Evolutionary conservation across 177 flowering plant genomes (phyloP).

Genomic region (Vitis hybrid): DNA sequence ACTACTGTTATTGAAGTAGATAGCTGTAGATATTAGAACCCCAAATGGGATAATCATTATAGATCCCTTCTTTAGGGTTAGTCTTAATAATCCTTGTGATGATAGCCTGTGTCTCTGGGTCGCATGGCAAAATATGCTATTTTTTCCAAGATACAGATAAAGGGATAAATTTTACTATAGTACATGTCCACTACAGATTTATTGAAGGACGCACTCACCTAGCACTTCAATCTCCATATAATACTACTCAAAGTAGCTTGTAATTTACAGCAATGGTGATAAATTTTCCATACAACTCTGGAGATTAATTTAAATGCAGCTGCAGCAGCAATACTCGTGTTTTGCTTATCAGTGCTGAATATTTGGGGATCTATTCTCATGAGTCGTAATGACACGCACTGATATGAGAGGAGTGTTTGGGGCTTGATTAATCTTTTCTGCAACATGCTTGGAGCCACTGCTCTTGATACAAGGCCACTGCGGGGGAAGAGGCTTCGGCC

Average conservation of each 20-base stretch:
- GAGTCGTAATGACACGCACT: conserved; percentile 12
- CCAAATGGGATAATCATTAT: too few relatives aligned
- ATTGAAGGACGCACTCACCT: background rate
- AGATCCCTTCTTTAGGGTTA: too few relatives aligned
- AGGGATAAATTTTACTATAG: background rate
- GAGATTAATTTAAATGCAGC: background rate
- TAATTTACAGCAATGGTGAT: background rate
- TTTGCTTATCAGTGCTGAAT: conserved; percentile 22
- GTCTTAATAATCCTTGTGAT: too few relatives aligned
- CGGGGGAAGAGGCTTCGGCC: conserved; percentile 19
- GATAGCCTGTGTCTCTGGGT: too few relatives aligned
- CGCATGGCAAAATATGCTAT: too few relatives aligned
- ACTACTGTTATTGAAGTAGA: too few relatives aligned
- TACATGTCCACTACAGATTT: background rate
- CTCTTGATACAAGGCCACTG: conserved; percentile 19
- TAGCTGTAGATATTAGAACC: too few relatives aligned
- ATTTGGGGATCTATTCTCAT: conserved; percentile 40
- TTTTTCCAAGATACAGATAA: background rate
- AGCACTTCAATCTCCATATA: background rate
- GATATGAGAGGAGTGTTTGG: conserved; percentile 12
- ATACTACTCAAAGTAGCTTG: background rate
- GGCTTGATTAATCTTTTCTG: conserved; percentile 13
- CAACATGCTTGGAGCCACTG: conserved; percentile 17
- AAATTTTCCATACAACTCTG: background rate
- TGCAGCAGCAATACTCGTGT: background rate